Percentiles rank a stretch among this genome's conserved stretches.
Conservation (phyloP, 306 rosid genomes). For the Alnus glutinosa region DNA sequence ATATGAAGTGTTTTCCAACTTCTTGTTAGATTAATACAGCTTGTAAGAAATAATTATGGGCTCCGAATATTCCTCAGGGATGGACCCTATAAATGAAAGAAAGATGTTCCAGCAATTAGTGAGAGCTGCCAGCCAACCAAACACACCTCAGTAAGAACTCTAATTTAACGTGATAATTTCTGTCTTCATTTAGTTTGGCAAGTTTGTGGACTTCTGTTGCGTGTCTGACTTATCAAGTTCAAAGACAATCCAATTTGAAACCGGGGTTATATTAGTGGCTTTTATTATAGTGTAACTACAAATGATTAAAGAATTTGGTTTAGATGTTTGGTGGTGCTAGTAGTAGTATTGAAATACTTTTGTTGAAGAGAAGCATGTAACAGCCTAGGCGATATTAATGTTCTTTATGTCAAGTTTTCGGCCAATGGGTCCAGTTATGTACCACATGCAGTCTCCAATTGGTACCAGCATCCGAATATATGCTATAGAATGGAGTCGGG, state of each 20-base stretch:
- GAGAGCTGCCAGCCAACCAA: conserved; percentile 94
- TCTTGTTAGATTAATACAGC: conserved; percentile 21
- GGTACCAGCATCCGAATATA: background rate
- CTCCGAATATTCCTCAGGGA: conserved; percentile 51
- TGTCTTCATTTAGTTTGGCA: background rate
- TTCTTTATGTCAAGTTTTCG: background rate
- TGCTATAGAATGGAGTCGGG: background rate
- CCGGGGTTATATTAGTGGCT: background rate
- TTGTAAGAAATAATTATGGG: conserved; percentile 13
- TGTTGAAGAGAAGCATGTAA: conserved; percentile 1
- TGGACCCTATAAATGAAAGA: conserved; percentile 98
- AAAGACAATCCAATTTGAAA: background rate
- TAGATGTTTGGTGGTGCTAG: background rate
- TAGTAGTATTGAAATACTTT: background rate
- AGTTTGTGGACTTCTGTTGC: conserved; percentile 1
- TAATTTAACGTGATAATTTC: background rate
- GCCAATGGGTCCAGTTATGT: background rate
- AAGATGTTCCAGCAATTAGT: conserved; percentile 99
- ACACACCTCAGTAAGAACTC: conserved; percentile 84
- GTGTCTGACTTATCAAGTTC: background rate
- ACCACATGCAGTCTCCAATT: background rate
- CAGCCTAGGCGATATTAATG: background rate
- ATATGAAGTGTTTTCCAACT: conserved; percentile 11
- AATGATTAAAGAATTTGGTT: background rate
- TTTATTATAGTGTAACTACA: background rate